Percentiles rank a stretch among this genome's conserved stretches.
These are phyloP conservation scores for Coelastrella sp. DNA, from an alignment of 139 green algal genomes.

Conservation along the genomic window DNA sequence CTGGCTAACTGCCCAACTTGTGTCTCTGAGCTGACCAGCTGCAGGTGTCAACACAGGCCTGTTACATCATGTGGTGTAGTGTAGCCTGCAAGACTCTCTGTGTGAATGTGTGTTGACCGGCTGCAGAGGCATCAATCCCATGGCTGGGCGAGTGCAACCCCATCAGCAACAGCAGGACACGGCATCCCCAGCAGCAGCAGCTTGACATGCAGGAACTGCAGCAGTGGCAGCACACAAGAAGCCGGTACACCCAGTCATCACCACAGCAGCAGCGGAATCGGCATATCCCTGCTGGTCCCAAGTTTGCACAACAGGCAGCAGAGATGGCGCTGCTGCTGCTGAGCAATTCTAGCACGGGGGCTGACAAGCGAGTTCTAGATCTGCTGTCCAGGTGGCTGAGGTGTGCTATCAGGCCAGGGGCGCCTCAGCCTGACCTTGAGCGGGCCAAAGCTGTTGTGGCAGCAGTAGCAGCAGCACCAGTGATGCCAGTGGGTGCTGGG, in stretches of 20 bases:
- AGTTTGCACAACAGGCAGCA: background rate
- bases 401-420: background rate
- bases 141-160: background rate
- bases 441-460: background rate
- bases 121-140: no score
- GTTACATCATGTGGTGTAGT: no score
- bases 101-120: no score
- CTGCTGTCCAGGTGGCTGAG: background rate
- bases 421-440: background rate
- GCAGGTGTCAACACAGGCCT: no score
- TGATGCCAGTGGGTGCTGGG: background rate
- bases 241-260: background rate
- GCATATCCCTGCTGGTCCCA: background rate
- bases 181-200: background rate
- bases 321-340: background rate
- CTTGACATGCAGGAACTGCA: background rate
- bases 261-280: background rate
- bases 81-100: no score
- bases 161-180: background rate
- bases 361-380: background rate
- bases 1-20: no score
- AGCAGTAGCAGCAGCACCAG: slow-evolving; percentile 16
- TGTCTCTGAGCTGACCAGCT: no score
- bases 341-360: background rate
- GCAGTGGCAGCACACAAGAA: background rate